Evolutionary conservation across 306 rosid genomes (phyloP).

Genomic region (Benincasa hispida): DNA sequence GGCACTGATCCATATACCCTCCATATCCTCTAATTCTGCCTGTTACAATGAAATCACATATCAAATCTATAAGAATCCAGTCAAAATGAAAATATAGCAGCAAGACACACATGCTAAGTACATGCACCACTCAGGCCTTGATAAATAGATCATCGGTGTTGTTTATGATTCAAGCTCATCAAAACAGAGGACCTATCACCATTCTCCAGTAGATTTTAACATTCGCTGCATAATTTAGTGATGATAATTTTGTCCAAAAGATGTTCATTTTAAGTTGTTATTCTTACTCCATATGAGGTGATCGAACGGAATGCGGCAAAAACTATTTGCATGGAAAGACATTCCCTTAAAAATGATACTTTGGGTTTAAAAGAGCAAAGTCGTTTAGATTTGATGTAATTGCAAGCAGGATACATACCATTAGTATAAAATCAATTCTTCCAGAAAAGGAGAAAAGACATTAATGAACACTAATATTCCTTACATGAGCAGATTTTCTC

Average conservation of each 20-base stretch:
- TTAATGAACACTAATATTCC: not conserved
- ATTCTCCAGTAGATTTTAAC: not conserved
- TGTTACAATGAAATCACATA: constrained; percentile 28
- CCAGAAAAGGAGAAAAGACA: not conserved
- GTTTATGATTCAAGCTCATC: not conserved
- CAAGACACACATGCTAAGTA: not conserved
- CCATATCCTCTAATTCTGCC: constrained; percentile 78
- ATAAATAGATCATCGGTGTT: not conserved
- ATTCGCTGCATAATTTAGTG: not conserved
- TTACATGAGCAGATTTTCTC: not conserved
- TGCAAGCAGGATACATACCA: not conserved
- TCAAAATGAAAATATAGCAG: not conserved
- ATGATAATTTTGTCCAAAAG: not conserved
- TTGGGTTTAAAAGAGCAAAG: not conserved
- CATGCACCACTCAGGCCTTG: not conserved
- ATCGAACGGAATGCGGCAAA: not conserved
- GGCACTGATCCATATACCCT: constrained; percentile 87
- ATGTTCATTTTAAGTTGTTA: not conserved
- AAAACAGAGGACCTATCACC: not conserved
- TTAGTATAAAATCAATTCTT: not conserved
- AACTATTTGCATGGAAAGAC: not conserved
- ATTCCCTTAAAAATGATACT: not conserved
- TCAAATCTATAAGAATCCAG: constrained; percentile 11
- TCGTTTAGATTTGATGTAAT: not conserved
- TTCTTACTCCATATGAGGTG: not conserved